Percentiles rank a stretch among this genome's conserved stretches.
phyloP scores from a whole-genome alignment of 2,329 filamentous ascomycete species.

The Apiospora kogelbergensis region DNA sequence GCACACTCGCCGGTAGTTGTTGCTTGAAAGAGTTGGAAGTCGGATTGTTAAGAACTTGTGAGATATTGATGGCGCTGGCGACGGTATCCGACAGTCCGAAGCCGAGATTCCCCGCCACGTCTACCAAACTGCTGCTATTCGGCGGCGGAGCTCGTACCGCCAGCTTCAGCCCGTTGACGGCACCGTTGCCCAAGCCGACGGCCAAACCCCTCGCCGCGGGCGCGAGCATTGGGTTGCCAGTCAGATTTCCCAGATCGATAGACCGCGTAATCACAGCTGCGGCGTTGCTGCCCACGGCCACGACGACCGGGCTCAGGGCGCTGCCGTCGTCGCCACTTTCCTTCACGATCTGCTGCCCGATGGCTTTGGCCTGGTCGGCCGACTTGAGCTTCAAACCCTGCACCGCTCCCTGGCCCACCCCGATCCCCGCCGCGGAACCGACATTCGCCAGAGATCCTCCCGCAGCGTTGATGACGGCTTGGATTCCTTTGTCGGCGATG shows the following conservation, averaged over 20 bases:
- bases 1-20: constrained; percentile 15
- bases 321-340: constrained; percentile 28
- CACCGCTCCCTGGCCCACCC: constrained; percentile 21
- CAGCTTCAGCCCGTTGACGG: constrained; percentile 14
- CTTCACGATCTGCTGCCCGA: constrained; percentile 17
- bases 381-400: constrained; percentile 21
- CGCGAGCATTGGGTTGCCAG: constrained; percentile 13
- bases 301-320: constrained; percentile 28
- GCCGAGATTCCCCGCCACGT: constrained; percentile 20
- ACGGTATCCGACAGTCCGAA: constrained; percentile 23
- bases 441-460: constrained; percentile 12
- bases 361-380: constrained; percentile 15
- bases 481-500: neutral
- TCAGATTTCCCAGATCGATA: constrained; percentile 19
- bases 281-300: constrained; percentile 29
- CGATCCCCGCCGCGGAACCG: constrained; percentile 20
- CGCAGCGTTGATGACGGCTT: constrained; percentile 8
- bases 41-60: neutral
- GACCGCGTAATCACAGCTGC: constrained; percentile 28
- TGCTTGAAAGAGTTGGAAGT: neutral
- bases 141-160: neutral
- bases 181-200: constrained; percentile 19
- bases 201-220: constrained; percentile 16
- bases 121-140: neutral
- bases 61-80: constrained; percentile 18